Conservation (phyloP, 495 filamentous ascomycete species). For the Pseudotulostoma volvatum region DNA sequence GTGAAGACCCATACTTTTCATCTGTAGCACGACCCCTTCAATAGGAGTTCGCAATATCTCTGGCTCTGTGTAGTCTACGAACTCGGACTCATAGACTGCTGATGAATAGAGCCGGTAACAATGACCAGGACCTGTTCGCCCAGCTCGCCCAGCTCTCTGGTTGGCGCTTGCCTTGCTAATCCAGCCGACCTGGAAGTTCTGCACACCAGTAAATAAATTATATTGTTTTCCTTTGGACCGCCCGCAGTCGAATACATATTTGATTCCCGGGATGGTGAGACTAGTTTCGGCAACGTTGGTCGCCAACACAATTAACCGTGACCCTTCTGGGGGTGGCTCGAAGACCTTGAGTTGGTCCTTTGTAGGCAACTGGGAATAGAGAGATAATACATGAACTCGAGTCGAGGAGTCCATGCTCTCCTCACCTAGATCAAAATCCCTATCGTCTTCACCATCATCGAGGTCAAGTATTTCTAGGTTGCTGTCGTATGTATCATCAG, state of each 20-base stretch:
- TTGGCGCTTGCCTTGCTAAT: constrained; percentile 93
- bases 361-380: constrained; percentile 90
- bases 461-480: constrained; percentile 32
- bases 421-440: constrained; percentile 43
- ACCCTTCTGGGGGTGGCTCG: constrained; percentile 65
- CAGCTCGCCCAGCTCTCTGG: constrained; percentile 87
- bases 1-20: constrained; percentile 88
- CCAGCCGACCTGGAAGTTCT: constrained; percentile 90
- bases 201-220: constrained; percentile 69
- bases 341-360: constrained; percentile 92
- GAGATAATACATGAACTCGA: constrained; percentile 67
- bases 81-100: constrained; percentile 84
- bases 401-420: constrained; percentile 48
- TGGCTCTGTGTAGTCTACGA: constrained; percentile 68
- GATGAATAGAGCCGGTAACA: constrained; percentile 90
- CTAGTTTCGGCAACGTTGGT: constrained; percentile 97
- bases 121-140: constrained; percentile 88
- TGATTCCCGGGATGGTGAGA: constrained; percentile 88
- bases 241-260: constrained; percentile 92
- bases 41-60: constrained; percentile 88
- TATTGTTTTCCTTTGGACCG: constrained; percentile 83
- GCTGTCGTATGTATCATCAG: constrained; percentile 26
- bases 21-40: constrained; percentile 79
- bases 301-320: constrained; percentile 76
- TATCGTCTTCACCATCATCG: constrained; percentile 36